A percentile compares a stretch with the other conserved stretches of the same genome.
phyloP scores from a whole-genome alignment of 1,284 basidiomycete genomes.

The Ceratobasidium sp. region DNA sequence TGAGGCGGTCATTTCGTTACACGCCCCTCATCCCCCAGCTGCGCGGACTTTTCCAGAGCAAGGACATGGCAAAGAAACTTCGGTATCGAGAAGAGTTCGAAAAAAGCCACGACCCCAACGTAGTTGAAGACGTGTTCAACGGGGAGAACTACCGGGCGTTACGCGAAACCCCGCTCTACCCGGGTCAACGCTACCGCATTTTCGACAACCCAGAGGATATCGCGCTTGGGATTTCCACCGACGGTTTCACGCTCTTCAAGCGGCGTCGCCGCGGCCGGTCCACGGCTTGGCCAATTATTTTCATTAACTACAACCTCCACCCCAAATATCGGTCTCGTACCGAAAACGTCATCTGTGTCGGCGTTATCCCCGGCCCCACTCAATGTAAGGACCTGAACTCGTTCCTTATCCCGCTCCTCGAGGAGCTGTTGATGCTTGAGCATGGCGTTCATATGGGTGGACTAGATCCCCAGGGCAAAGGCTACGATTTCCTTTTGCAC shows the following conservation, averaged over 20 bases:
- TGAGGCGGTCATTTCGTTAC: conserved; percentile 42
- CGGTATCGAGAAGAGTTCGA: conserved; percentile 51
- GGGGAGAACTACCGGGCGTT: conserved; percentile 35
- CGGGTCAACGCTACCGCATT: conserved; percentile 49
- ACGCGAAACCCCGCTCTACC: background rate
- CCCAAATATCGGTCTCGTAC: too few species aligned
- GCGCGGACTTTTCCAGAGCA: conserved; percentile 14
- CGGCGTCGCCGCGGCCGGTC: background rate
- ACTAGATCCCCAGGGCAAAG: background rate
- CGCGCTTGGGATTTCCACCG: background rate
- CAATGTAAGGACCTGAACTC: too few species aligned
- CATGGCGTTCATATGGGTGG: conserved; percentile 33
- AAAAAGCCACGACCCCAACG: conserved; percentile 44
- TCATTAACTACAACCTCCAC: too few species aligned
- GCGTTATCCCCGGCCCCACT: too few species aligned
- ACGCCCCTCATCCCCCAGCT: conserved; percentile 48
- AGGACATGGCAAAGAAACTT: conserved; percentile 50
- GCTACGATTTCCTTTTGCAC: conserved; percentile 28
- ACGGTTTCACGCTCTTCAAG: conserved; percentile 27
- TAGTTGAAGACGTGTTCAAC: conserved; percentile 52
- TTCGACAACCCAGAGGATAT: conserved; percentile 52
- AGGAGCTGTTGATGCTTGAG: conserved; percentile 11
- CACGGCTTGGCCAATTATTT: conserved; percentile 15
- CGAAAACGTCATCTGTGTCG: too few species aligned
- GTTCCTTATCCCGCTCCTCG: too few species aligned